Conservation (phyloP, 805 yeast genomes). For the Hanseniaspora jakobsenii region DNA sequence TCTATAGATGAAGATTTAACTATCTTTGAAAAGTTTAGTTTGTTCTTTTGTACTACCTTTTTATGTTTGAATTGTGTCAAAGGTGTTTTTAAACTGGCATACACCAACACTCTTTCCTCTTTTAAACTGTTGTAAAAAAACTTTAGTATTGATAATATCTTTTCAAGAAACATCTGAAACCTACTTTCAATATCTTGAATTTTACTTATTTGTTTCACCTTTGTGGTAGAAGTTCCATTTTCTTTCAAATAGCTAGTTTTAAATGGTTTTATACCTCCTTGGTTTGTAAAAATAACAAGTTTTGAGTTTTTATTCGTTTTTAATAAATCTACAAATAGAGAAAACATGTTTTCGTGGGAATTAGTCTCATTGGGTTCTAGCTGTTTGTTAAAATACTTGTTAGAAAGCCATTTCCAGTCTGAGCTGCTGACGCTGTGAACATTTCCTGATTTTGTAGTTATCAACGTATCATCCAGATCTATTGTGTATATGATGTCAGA, state of each 20-base stretch:
- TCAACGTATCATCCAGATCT: conserved; percentile 75
- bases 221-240: neutral
- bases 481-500: conserved; percentile 49
- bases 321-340: conserved; percentile 18
- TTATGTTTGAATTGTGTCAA: no score
- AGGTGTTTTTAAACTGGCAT: conserved; percentile 6
- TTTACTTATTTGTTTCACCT: no score
- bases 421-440: conserved; percentile 44
- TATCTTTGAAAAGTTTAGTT: neutral
- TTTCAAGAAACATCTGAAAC: conserved; percentile 26
- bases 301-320: conserved; percentile 22
- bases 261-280: conserved; percentile 40
- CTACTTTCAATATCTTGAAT: conserved; percentile 32
- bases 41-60: no score
- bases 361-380: no score
- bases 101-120: conserved; percentile 3
- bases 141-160: neutral
- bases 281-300: conserved; percentile 73
- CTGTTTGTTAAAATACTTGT: conserved; percentile 16
- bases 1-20: no score
- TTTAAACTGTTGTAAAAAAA: neutral
- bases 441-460: conserved; percentile 50
- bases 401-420: conserved; percentile 68
- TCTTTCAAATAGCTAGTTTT: conserved; percentile 1
- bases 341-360: conserved; percentile 19